Conservation (phyloP, 805 yeast genomes). For the Blastobotrys americana region DNA sequence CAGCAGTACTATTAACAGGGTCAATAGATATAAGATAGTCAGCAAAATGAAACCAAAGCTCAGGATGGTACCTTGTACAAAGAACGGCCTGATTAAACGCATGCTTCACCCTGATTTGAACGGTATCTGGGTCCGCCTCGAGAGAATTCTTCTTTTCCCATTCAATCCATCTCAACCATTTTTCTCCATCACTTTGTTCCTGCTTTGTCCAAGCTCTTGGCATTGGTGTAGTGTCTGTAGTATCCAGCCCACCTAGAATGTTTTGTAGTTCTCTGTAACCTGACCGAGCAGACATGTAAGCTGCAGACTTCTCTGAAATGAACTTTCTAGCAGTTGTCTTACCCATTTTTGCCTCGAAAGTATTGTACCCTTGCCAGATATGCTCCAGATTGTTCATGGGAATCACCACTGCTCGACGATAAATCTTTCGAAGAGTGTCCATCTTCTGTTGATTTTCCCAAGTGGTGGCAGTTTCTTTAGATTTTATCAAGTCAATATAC, state of each 20-base stretch:
- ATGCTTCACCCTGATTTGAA: slow-evolving; percentile 53
- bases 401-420: slow-evolving; percentile 59
- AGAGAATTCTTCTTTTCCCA: slow-evolving; percentile 74
- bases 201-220: slow-evolving; percentile 25
- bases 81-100: slow-evolving; percentile 66
- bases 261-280: slow-evolving; percentile 63
- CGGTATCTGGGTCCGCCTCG: slow-evolving; percentile 43
- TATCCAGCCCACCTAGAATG: slow-evolving; percentile 44
- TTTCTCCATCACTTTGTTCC: slow-evolving; percentile 37
- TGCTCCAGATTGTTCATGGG: slow-evolving; percentile 72
- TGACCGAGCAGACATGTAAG: slow-evolving; percentile 81
- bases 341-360: slow-evolving; percentile 75
- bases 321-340: slow-evolving; percentile 75
- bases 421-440: slow-evolving; percentile 67
- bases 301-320: slow-evolving; percentile 72
- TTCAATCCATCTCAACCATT: slow-evolving; percentile 69
- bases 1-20: slow-evolving; percentile 31
- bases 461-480: slow-evolving; percentile 48
- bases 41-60: slow-evolving; percentile 59
- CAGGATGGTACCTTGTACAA: slow-evolving; percentile 56
- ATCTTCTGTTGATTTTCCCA: slow-evolving; percentile 82
- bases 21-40: slow-evolving; percentile 31
- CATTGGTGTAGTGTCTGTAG: slow-evolving; percentile 29
- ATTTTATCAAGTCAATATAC: slow-evolving; percentile 67
- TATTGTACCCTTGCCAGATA: slow-evolving; percentile 73